Evolutionary conservation across 257 asterid genomes (phyloP).

Genomic region (Penstemon newberryi): DNA sequence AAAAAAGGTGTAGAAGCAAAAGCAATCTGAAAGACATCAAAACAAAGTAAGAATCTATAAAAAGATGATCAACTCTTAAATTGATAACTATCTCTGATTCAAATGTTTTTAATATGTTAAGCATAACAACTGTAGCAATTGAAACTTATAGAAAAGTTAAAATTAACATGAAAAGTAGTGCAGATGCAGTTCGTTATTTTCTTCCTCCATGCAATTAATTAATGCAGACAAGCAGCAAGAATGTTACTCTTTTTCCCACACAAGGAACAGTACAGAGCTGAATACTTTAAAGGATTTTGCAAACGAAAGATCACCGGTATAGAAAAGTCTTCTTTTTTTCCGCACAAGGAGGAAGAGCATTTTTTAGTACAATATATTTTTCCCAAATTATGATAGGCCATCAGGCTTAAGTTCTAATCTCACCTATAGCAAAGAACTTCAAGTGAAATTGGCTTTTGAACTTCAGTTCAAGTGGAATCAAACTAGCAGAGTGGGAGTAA

Average conservation of each 20-base stretch:
- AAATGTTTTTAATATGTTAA: conserved; percentile 13
- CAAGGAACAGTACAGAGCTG: conserved; percentile 9
- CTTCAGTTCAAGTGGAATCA: conserved; percentile 10
- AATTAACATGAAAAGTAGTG: conserved; percentile 3
- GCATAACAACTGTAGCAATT: conserved; percentile 16
- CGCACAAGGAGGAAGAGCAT: conserved; percentile 9
- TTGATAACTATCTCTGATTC: conserved; percentile 3
- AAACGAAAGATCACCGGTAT: conserved; percentile 13
- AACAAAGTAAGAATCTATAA: conserved; percentile 31
- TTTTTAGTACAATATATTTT: neutral
- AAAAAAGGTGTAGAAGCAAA: conserved; percentile 83
- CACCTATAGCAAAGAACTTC: neutral
- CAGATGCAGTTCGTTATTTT: conserved; percentile 3
- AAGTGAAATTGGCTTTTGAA: conserved; percentile 1
- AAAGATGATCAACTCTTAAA: conserved; percentile 16
- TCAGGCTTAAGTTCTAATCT: conserved; percentile 11
- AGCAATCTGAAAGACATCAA: conserved; percentile 68
- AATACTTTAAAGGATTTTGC: conserved; percentile 5
- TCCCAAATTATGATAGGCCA: neutral
- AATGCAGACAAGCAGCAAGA: conserved; percentile 18
- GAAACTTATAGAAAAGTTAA: conserved; percentile 18
- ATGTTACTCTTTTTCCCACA: neutral
- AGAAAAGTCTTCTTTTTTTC: conserved; percentile 10
- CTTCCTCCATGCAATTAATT: conserved; percentile 17
- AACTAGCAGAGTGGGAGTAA: neutral